These are phyloP conservation scores for Lithocarpus polystachyus DNA, from an alignment of 306 rosid genomes.

Conservation along the genomic window DNA sequence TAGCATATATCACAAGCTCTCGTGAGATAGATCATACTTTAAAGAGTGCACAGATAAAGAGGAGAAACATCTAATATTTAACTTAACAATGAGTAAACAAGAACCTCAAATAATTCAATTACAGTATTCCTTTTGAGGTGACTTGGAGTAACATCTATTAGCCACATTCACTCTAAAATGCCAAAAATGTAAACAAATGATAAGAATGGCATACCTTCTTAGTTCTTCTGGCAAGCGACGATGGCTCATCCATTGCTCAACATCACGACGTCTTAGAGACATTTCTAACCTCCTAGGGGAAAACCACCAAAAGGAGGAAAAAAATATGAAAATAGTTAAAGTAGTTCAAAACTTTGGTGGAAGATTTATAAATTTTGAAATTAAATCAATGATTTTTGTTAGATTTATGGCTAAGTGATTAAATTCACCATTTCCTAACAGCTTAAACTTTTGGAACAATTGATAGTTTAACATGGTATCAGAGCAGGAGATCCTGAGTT, in stretches of 20 bases:
- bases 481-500: too few relatives aligned
- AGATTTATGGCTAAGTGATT: too few relatives aligned
- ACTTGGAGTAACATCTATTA: too few relatives aligned
- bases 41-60: neutral
- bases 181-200: neutral
- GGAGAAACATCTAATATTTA: neutral
- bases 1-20: neutral
- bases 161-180: neutral
- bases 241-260: slow-evolving; percentile 92
- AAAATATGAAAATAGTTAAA: neutral
- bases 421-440: too few relatives aligned
- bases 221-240: slow-evolving; percentile 67
- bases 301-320: neutral
- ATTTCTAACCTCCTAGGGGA: slow-evolving; percentile 66
- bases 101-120: too few relatives aligned
- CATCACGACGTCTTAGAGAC: slow-evolving; percentile 77
- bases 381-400: too few relatives aligned
- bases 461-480: too few relatives aligned
- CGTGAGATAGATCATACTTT: neutral
- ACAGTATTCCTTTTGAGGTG: too few relatives aligned
- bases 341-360: neutral
- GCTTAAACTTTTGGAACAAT: too few relatives aligned
- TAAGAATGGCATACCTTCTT: slow-evolving; percentile 37
- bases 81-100: neutral
- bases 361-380: neutral